Base-by-base conservation (phyloP, 2,329 filamentous ascomycete genomes). In the Emericellopsis atlantica region DNA sequence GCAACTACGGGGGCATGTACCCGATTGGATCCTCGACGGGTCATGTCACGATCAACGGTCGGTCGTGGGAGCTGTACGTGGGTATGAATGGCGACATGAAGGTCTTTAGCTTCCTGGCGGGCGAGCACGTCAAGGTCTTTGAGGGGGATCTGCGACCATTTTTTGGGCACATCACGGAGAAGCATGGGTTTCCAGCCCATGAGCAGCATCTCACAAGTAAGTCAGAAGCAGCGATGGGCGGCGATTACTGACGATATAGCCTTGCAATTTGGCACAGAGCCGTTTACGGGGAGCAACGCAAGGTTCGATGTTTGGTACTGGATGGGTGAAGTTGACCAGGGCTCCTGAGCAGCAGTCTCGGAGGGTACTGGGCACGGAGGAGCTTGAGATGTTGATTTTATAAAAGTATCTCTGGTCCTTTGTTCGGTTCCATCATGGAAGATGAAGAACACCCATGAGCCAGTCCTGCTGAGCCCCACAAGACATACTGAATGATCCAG, bases 51-150 rank as follows among this genome's bases (percentile, higher is more conserved):
- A 62, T 81, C 43, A 71, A 56, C 33, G 74, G 72, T 35, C 54
- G 61, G 31, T 57, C 50, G 24, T 82, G 70, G 67, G 66, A 73
- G 41, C 60, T 82, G 37, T 81, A 68, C 58, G 64, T 64, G 43
- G 78, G 78, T 16, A 57, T 54, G 26, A 79, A 81, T 50, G 72
- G 73, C 36, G 52, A 56, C 42, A 79, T 67, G 55, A 72, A 67
- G 6, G 77, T 82, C 15, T 81, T 69, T 60, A 74, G 69, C 53
- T 82, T 60, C 45, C 52, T 61, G 44, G 59, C 53, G 14, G 42
- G 49, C 31, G 64, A 55, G 39, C 51, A 66, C 16, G 56, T 69
- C 22, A 65, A 60, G 16, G 63, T 44, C 54, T 81, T 74, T 59
- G 66, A 57, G 35, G 74, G 66, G 24, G 73, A 82, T 52, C 48